phyloP scores from a whole-genome alignment of 257 asterid species.

The Nicotiana undulata region DNA sequence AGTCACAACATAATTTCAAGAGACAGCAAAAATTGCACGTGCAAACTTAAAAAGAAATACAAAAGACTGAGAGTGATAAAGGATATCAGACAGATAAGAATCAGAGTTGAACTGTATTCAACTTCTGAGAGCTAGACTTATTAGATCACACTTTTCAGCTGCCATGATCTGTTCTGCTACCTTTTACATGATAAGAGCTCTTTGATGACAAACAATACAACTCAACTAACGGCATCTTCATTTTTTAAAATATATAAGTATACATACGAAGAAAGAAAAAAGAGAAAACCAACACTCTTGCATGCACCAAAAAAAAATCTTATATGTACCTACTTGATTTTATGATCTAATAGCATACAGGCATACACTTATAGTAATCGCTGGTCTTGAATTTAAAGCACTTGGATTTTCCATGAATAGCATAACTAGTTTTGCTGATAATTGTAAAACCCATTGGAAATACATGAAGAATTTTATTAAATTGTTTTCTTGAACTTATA shows the following conservation, averaged over 20 bases:
- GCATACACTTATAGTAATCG: neutral
- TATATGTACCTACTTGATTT: neutral
- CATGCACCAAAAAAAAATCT: neutral
- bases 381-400: neutral
- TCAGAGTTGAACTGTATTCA: neutral
- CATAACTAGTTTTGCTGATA: neutral
- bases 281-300: neutral
- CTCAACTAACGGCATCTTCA: neutral
- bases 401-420: neutral
- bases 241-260: neutral
- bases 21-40: neutral
- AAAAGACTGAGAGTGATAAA: neutral
- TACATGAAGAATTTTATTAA: neutral
- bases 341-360: neutral
- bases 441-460: neutral
- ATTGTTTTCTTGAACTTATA: neutral
- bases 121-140: neutral
- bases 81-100: neutral
- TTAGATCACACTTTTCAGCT: neutral
- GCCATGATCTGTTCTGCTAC: neutral
- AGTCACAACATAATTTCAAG: neutral
- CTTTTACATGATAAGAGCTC: neutral
- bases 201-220: neutral
- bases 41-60: neutral
- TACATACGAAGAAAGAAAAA: neutral